phyloP scores from a whole-genome alignment of 1,139 yeast species.

The Blastobotrys aristatus region DNA sequence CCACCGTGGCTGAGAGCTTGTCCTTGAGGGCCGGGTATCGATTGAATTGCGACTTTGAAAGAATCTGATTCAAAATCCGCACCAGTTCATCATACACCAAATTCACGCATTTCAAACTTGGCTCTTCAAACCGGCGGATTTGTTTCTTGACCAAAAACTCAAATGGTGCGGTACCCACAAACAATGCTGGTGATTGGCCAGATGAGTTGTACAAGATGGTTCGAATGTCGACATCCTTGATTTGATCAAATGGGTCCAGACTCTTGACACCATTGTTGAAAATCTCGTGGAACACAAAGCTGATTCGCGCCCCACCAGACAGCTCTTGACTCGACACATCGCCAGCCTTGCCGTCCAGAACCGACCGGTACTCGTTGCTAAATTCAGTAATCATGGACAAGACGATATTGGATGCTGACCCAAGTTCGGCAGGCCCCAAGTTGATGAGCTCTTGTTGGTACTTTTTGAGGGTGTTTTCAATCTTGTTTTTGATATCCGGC shows the following conservation, averaged over 20 bases:
- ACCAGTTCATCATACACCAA: constrained; percentile 92
- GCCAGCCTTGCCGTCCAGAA: constrained; percentile 88
- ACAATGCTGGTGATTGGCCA: constrained; percentile 92
- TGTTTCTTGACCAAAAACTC: constrained; percentile 94
- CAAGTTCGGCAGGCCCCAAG: constrained; percentile 76
- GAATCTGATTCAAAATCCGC: constrained; percentile 81
- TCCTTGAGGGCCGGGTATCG: constrained; percentile 91
- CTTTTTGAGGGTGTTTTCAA: constrained; percentile 83
- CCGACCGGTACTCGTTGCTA: constrained; percentile 78
- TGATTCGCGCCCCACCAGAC: constrained; percentile 93
- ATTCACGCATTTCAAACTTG: constrained; percentile 84
- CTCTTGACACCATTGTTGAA: constrained; percentile 90
- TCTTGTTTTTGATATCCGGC: constrained; percentile 91
- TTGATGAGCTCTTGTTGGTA: constrained; percentile 72
- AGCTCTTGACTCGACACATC: constrained; percentile 79
- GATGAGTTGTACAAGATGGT: constrained; percentile 92
- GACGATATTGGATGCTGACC: constrained; percentile 83
- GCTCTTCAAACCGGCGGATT: constrained; percentile 91
- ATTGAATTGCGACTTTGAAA: constrained; percentile 73
- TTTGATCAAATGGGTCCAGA: constrained; percentile 94
- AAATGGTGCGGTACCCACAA: constrained; percentile 95
- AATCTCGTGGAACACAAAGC: constrained; percentile 95
- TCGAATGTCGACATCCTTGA: constrained; percentile 93
- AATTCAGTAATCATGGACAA: constrained; percentile 87
- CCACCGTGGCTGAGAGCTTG: constrained; percentile 72